These are phyloP conservation scores for Plasmodium billcollinsi DNA, from an alignment of 169 alveolate genomes.

Conservation along the genomic window DNA sequence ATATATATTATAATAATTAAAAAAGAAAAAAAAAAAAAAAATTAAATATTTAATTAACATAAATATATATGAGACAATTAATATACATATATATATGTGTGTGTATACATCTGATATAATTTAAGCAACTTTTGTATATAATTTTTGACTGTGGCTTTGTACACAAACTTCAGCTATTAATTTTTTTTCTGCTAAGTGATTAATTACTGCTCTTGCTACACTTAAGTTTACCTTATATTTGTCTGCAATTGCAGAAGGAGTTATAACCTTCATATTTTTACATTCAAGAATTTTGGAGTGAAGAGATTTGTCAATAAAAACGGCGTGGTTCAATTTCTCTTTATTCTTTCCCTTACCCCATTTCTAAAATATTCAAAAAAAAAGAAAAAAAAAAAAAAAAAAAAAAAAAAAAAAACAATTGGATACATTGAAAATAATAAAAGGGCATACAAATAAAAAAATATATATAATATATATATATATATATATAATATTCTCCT, in stretches of 20 bases:
- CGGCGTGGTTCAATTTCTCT: conserved; percentile 97
- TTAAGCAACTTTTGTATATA: conserved; percentile 87
- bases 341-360: conserved; percentile 93
- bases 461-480: not conserved
- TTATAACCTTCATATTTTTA: conserved; percentile 93
- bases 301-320: conserved; percentile 94
- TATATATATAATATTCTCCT: not conserved
- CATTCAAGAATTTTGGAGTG: conserved; percentile 93
- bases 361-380: conserved; percentile 82
- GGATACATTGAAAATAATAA: not conserved
- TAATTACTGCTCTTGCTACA: conserved; percentile 92
- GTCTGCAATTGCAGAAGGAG: conserved; percentile 94
- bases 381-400: not conserved
- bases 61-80: no score
- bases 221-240: conserved; percentile 93
- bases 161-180: conserved; percentile 91
- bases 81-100: conserved; percentile 5
- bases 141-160: conserved; percentile 88
- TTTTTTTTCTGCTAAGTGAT: conserved; percentile 88
- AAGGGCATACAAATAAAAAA: not conserved
- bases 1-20: not conserved
- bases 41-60: not conserved
- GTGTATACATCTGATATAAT: not conserved
- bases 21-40: conserved; percentile 6
- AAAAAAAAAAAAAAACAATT: not conserved